Conservation (phyloP, 306 rosid species). For the Ammopiptanthus mongolicus region DNA sequence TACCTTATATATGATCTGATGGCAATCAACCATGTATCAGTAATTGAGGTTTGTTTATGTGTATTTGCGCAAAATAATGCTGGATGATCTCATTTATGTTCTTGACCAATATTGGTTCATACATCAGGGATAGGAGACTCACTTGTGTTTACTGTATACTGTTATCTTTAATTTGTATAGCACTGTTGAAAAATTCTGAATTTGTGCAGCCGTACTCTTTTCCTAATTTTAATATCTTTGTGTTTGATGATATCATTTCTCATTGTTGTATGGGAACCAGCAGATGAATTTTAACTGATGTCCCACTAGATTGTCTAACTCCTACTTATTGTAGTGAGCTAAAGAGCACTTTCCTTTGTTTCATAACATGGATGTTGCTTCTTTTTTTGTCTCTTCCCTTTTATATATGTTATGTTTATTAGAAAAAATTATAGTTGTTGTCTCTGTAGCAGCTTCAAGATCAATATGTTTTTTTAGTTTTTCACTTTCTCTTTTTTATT, state of each 20-base stretch:
- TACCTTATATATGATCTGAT: slow-evolving; percentile 93
- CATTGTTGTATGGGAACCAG: not conserved
- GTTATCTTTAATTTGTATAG: not conserved
- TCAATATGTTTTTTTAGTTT: too few species aligned
- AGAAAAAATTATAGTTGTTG: not conserved
- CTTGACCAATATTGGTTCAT: not conserved
- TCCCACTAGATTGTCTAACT: not conserved
- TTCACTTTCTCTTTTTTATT: not conserved
- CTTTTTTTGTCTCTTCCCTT: not conserved
- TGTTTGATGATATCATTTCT: not conserved
- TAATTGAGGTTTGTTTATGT: slow-evolving; percentile 65
- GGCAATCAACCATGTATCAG: slow-evolving; percentile 69
- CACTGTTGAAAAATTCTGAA: not conserved
- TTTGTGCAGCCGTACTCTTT: not conserved
- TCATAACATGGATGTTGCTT: not conserved
- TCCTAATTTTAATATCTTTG: not conserved
- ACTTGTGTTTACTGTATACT: not conserved
- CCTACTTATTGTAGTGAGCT: not conserved
- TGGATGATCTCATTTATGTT: not conserved
- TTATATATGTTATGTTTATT: not conserved
- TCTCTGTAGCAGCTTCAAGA: not conserved
- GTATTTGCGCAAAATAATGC: not conserved
- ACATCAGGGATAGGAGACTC: not conserved
- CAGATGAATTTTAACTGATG: not conserved
- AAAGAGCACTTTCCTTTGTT: not conserved